Evolutionary conservation across 2,329 filamentous ascomycete species (phyloP).

Genomic region (Fusarium sp.): DNA sequence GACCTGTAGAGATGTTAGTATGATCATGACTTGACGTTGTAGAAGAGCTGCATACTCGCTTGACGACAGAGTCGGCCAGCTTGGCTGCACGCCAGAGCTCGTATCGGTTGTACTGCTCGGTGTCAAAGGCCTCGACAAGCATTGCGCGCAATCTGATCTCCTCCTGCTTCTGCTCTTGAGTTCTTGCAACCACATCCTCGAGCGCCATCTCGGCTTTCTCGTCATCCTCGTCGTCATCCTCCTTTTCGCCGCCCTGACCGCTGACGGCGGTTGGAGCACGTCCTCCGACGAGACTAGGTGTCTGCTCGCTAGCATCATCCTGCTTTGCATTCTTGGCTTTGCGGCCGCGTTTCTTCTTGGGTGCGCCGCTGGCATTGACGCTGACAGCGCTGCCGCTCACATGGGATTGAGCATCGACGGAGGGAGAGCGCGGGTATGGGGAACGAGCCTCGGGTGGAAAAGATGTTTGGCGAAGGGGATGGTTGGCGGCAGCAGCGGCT

Average conservation of each 20-base stretch:
- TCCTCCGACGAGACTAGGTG: slow-evolving; percentile 57
- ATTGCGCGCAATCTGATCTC: slow-evolving; percentile 68
- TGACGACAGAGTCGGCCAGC: slow-evolving; percentile 74
- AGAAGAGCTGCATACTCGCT: slow-evolving; percentile 62
- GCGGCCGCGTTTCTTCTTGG: slow-evolving; percentile 70
- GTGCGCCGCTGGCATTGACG: slow-evolving; percentile 51
- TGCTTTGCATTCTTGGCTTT: slow-evolving; percentile 68
- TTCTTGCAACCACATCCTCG: slow-evolving; percentile 68
- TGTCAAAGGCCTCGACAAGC: slow-evolving; percentile 72
- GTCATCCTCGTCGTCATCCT: slow-evolving; percentile 68
- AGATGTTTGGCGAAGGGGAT: slow-evolving; percentile 82
- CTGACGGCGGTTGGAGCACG: slow-evolving; percentile 57
- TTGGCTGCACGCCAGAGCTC: slow-evolving; percentile 77
- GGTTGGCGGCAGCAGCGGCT: slow-evolving; percentile 61
- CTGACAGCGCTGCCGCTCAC: slow-evolving; percentile 71
- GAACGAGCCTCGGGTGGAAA: slow-evolving; percentile 75
- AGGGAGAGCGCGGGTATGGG: slow-evolving; percentile 71
- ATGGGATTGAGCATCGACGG: slow-evolving; percentile 68
- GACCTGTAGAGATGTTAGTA: slow-evolving; percentile 58
- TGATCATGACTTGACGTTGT: background rate
- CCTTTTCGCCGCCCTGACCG: slow-evolving; percentile 58
- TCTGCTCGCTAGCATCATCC: slow-evolving; percentile 55
- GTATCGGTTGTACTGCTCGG: slow-evolving; percentile 75
- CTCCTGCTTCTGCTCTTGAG: slow-evolving; percentile 74
- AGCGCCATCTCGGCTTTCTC: slow-evolving; percentile 66